Evolutionary conservation across 2,329 filamentous ascomycete species (phyloP).

Genomic region (Pseudomassariella vexata): DNA sequence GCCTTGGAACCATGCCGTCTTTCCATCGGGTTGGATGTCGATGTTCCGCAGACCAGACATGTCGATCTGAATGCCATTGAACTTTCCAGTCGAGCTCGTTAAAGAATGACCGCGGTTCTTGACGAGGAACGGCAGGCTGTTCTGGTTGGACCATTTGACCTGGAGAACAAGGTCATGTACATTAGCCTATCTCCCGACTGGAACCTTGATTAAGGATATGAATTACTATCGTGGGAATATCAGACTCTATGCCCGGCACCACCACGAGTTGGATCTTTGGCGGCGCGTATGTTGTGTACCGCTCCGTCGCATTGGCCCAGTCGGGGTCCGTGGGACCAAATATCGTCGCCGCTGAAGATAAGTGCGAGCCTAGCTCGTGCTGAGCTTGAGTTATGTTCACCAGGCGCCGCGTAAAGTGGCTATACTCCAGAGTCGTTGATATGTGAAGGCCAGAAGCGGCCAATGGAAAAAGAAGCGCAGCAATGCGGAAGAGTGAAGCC

Average conservation of each 20-base stretch:
- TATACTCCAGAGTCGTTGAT: too few species aligned
- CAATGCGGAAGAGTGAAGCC: too few species aligned
- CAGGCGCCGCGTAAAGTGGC: neutral
- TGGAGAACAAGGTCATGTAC: constrained; percentile 3
- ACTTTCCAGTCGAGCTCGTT: constrained; percentile 9
- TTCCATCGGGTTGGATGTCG: constrained; percentile 1
- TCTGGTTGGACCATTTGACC: constrained; percentile 15
- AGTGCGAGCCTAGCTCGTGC: neutral
- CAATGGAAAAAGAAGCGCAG: too few species aligned
- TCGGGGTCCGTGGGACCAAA: neutral
- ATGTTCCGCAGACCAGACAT: constrained; percentile 11
- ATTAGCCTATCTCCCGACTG: too few species aligned
- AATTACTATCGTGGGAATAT: constrained; percentile 9
- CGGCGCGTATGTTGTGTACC: constrained; percentile 5
- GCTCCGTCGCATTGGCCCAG: constrained; percentile 3
- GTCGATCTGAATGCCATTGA: constrained; percentile 18
- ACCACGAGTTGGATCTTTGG: constrained; percentile 9
- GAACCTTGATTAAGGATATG: too few species aligned
- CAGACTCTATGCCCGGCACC: constrained; percentile 6
- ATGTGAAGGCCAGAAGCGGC: too few species aligned
- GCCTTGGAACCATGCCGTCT: constrained; percentile 7
- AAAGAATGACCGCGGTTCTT: constrained; percentile 15
- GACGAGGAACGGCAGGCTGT: constrained; percentile 15
- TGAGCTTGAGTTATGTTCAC: neutral
- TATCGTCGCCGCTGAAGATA: constrained; percentile 1